Conservation (phyloP, 2,329 filamentous ascomycete genomes). For the Fusarium siculi region DNA sequence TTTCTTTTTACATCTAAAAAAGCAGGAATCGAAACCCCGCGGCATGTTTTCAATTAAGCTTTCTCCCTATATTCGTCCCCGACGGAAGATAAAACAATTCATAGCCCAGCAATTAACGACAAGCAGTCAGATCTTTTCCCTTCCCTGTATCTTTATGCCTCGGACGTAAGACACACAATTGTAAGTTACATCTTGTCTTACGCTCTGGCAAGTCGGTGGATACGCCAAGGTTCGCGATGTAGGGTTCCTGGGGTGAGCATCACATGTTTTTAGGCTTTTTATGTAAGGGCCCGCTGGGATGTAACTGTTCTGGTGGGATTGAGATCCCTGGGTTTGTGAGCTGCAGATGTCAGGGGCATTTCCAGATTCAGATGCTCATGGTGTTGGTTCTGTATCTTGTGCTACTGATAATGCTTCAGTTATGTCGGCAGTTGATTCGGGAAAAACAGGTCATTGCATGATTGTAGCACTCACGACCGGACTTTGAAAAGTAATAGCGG, state of each 20-base stretch:
- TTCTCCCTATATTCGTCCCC: background rate
- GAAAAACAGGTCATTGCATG: background rate
- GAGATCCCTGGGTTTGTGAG: background rate
- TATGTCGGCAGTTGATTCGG: background rate
- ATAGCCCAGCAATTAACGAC: background rate
- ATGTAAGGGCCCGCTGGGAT: background rate
- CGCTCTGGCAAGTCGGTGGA: background rate
- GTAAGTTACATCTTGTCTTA: background rate
- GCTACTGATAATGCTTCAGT: background rate
- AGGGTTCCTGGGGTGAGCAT: background rate
- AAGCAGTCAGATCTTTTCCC: background rate
- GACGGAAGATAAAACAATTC: background rate
- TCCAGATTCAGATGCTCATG: background rate
- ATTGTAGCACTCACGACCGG: background rate
- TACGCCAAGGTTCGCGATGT: background rate
- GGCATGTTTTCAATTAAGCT: background rate
- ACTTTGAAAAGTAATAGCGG: background rate
- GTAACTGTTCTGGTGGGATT: conserved; percentile 1
- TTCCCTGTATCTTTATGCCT: background rate
- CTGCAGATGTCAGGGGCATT: conserved; percentile 9
- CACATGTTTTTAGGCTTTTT: background rate
- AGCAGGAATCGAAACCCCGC: background rate
- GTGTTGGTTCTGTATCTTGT: background rate
- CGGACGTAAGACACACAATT: background rate
- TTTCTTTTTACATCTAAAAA: background rate